These are phyloP conservation scores for Arachis monticola DNA, from an alignment of 331 rosid genomes.

Conservation along the genomic window DNA sequence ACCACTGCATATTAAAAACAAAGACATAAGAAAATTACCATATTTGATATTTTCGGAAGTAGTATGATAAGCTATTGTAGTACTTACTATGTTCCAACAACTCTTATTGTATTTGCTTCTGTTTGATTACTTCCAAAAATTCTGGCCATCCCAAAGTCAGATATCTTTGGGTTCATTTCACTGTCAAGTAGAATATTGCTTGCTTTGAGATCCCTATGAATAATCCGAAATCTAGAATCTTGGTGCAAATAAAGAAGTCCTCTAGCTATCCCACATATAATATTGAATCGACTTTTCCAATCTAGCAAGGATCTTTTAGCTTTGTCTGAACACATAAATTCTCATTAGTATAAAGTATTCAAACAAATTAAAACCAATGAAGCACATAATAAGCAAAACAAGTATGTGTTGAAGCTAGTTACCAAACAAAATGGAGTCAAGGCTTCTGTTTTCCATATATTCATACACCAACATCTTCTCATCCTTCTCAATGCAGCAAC, in stretches of 20 bases:
- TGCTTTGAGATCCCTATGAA: conserved; percentile 89
- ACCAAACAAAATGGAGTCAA: conserved; percentile 78
- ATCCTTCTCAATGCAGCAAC: conserved; percentile 67
- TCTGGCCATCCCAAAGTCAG: conserved; percentile 94
- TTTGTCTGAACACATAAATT: conserved; percentile 48
- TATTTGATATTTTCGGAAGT: not conserved
- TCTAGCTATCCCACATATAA: conserved; percentile 78
- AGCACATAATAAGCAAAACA: not conserved
- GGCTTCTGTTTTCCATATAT: conserved; percentile 81
- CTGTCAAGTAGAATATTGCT: conserved; percentile 80
- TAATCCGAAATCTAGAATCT: conserved; percentile 80
- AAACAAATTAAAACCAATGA: not conserved
- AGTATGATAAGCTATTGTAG: not conserved
- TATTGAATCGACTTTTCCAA: conserved; percentile 66
- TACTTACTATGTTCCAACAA: conserved; percentile 94
- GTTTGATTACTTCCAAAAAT: conserved; percentile 64
- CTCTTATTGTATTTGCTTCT: conserved; percentile 71
- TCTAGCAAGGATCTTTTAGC: conserved; percentile 45
- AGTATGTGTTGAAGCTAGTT: conserved; percentile 34
- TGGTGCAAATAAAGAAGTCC: conserved; percentile 92
- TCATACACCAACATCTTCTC: conserved; percentile 83
- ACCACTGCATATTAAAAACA: conserved; percentile 52
- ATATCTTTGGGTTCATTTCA: conserved; percentile 79
- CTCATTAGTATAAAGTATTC: not conserved
- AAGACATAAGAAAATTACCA: conserved; percentile 1